Evolutionary conservation across 2,329 filamentous ascomycete species (phyloP).

Genomic region (Sporothrix euskadiensis): DNA sequence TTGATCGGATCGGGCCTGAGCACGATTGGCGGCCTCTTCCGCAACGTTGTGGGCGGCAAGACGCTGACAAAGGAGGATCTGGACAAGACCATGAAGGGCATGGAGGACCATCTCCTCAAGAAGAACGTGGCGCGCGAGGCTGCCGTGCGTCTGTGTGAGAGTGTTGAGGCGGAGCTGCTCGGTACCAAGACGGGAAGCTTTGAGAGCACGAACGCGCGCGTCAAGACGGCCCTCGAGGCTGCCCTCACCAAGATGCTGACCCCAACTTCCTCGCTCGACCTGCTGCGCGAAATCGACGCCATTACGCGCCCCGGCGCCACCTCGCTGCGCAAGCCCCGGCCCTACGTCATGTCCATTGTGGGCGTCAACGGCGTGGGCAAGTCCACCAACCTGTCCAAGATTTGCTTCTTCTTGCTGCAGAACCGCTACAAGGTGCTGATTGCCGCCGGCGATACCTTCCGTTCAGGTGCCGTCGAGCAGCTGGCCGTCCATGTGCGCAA

Average conservation of each 20-base stretch:
- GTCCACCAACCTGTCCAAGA: conserved; percentile 95
- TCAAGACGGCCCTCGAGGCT: conserved; percentile 85
- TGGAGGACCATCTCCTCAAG: conserved; percentile 90
- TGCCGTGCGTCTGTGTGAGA: conserved; percentile 84
- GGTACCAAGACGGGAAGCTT: conserved; percentile 91
- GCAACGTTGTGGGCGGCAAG: conserved; percentile 94
- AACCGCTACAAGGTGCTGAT: conserved; percentile 96
- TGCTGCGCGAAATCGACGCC: conserved; percentile 87
- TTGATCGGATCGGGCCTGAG: conserved; percentile 78
- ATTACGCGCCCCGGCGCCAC: conserved; percentile 67
- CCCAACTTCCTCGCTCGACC: conserved; percentile 88
- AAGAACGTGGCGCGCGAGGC: conserved; percentile 98
- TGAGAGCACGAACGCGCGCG: conserved; percentile 78
- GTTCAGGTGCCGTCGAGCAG: conserved; percentile 95
- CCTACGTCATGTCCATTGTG: conserved; percentile 97
- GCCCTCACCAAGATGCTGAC: conserved; percentile 94
- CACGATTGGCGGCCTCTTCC: conserved; percentile 84
- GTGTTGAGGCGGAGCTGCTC: conserved; percentile 84
- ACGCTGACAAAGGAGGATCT: conserved; percentile 85
- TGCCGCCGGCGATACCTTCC: conserved; percentile 93
- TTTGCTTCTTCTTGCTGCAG: conserved; percentile 95
- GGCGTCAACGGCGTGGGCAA: conserved; percentile 98
- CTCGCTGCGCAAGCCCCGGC: conserved; percentile 65
- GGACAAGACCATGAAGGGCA: conserved; percentile 87
- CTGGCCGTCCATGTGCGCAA: conserved; percentile 93